phyloP scores from a whole-genome alignment of 2,329 filamentous ascomycete genomes.

The Aspergillus persii region DNA sequence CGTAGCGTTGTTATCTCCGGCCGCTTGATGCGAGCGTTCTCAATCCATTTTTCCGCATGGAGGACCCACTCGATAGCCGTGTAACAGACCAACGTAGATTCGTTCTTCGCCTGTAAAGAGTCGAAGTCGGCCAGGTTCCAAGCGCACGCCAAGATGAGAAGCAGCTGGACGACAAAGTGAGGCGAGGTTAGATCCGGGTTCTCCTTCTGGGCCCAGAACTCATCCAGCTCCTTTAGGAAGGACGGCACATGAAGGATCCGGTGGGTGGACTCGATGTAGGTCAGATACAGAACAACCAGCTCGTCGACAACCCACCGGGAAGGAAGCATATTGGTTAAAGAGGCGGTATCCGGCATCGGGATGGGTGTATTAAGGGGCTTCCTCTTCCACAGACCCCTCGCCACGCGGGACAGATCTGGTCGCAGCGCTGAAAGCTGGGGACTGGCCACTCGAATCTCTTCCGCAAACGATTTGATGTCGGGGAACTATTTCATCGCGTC shows the following conservation, averaged over 20 bases:
- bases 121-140: slow-evolving; percentile 36
- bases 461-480: slow-evolving; percentile 37
- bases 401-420: slow-evolving; percentile 33
- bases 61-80: slow-evolving; percentile 67
- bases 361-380: slow-evolving; percentile 30
- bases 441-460: slow-evolving; percentile 36
- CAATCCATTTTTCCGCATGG: slow-evolving; percentile 85
- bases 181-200: slow-evolving; percentile 27
- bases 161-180: slow-evolving; percentile 35
- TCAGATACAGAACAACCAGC: slow-evolving; percentile 38
- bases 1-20: slow-evolving; percentile 52
- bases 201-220: slow-evolving; percentile 33
- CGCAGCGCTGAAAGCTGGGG: slow-evolving; percentile 35
- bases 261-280: slow-evolving; percentile 40
- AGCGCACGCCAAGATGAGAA: slow-evolving; percentile 38
- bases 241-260: slow-evolving; percentile 42
- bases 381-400: slow-evolving; percentile 30
- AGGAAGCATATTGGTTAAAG: slow-evolving; percentile 35
- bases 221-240: slow-evolving; percentile 38
- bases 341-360: slow-evolving; percentile 27
- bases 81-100: slow-evolving; percentile 27
- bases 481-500: slow-evolving; percentile 32
- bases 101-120: slow-evolving; percentile 28
- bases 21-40: slow-evolving; percentile 66
- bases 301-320: slow-evolving; percentile 35